Conservation (phyloP, 208 protist species). For the Herpetomonas muscarum region DNA sequence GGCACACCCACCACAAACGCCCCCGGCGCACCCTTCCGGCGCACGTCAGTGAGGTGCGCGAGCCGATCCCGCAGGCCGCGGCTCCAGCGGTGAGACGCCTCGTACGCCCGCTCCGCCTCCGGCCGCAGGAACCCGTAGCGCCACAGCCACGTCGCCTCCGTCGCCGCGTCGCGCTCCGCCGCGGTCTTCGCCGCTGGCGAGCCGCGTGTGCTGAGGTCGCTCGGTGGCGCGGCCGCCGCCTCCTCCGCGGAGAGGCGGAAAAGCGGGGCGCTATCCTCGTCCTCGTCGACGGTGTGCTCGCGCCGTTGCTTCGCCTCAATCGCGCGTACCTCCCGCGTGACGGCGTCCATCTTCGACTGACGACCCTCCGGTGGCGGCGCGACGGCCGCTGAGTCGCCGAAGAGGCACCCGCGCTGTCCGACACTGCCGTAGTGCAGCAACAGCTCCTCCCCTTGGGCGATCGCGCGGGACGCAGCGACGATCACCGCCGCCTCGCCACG, state of each 20-base stretch:
- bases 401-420: slow-evolving; percentile 68
- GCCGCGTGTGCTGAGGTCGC: too few species aligned
- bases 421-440: slow-evolving; percentile 64
- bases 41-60: slow-evolving; percentile 77
- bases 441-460: slow-evolving; percentile 64
- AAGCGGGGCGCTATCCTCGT: background rate
- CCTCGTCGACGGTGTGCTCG: slow-evolving; percentile 32
- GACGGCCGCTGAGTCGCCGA: slow-evolving; percentile 18
- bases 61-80: slow-evolving; percentile 53
- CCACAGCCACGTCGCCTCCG: slow-evolving; percentile 75
- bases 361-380: background rate
- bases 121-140: slow-evolving; percentile 75
- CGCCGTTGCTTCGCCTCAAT: slow-evolving; percentile 32
- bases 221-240: background rate
- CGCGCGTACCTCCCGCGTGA: slow-evolving; percentile 15
- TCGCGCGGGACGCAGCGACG: slow-evolving; percentile 45
- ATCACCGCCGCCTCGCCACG: slow-evolving; percentile 24
- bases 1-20: slow-evolving; percentile 90
- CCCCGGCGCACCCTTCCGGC: slow-evolving; percentile 62
- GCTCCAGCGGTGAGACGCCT: slow-evolving; percentile 65
- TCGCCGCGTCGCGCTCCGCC: slow-evolving; percentile 28
- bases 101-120: slow-evolving; percentile 51
- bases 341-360: slow-evolving; percentile 14
- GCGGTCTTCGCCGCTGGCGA: slow-evolving; percentile 1
- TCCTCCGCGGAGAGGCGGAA: background rate